A percentile compares a stretch with the other conserved stretches of the same genome.
These are phyloP conservation scores for Turritis glabra DNA, from an alignment of 345 rosid species.

Conservation along the genomic window DNA sequence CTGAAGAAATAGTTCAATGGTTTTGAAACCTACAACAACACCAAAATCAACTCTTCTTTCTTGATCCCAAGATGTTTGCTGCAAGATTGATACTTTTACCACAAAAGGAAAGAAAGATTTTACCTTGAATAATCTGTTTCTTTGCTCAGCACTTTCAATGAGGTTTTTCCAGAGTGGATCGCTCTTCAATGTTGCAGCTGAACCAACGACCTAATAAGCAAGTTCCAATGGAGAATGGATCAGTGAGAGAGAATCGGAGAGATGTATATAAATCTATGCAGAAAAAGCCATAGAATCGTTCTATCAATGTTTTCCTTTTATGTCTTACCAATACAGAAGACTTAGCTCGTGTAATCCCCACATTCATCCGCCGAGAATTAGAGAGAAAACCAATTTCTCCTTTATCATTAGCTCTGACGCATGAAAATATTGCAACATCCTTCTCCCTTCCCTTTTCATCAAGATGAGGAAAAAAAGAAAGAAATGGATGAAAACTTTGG, in stretches of 20 bases:
- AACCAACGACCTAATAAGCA: slow-evolving; percentile 76
- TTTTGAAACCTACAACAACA: slow-evolving; percentile 66
- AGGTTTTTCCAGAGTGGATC: slow-evolving; percentile 86
- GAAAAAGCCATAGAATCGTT: not conserved
- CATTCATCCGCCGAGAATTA: slow-evolving; percentile 92
- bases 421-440: slow-evolving; percentile 90
- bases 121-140: slow-evolving; percentile 67
- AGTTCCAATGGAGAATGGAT: slow-evolving; percentile 12
- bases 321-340: slow-evolving; percentile 80
- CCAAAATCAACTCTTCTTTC: not conserved
- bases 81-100: not conserved
- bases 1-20: slow-evolving; percentile 63
- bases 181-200: slow-evolving; percentile 65
- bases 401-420: slow-evolving; percentile 79
- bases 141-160: slow-evolving; percentile 70
- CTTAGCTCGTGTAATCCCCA: slow-evolving; percentile 91
- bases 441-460: slow-evolving; percentile 86
- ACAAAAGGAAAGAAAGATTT: not conserved
- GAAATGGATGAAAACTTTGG: slow-evolving; percentile 6
- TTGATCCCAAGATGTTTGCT: not conserved
- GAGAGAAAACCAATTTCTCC: slow-evolving; percentile 81
- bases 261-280: not conserved
- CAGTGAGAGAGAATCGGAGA: slow-evolving; percentile 3
- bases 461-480: not conserved
- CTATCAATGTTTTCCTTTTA: not conserved